Percentiles rank a stretch among this genome's conserved stretches.
Evolutionary conservation across 208 protist species (phyloP).

Genomic region (Leishmania braziliensis): DNA sequence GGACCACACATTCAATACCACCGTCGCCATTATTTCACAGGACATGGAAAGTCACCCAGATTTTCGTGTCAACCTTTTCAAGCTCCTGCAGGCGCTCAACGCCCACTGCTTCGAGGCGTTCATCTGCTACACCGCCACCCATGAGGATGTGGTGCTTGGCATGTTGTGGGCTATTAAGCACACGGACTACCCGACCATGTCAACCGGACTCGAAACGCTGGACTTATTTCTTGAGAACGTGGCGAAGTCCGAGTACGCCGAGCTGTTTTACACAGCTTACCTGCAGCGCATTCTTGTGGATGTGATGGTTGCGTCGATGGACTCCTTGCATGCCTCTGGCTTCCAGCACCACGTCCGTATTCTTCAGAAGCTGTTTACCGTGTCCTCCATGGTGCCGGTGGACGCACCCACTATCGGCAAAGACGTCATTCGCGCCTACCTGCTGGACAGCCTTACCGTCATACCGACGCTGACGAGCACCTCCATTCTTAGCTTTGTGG

Average conservation of each 20-base stretch:
- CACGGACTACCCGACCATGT: constrained; percentile 95
- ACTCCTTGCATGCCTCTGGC: constrained; percentile 82
- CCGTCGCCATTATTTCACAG: constrained; percentile 98
- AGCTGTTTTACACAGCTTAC: constrained; percentile 78
- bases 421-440: constrained; percentile 52
- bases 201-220: constrained; percentile 92
- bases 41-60: constrained; percentile 98
- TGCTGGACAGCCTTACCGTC: constrained; percentile 53
- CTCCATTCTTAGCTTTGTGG: constrained; percentile 60
- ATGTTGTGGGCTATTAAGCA: constrained; percentile 99
- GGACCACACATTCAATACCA: constrained; percentile 96
- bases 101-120: constrained; percentile 92
- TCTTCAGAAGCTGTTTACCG: constrained; percentile 70
- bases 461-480: constrained; percentile 69
- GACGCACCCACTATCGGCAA: constrained; percentile 59
- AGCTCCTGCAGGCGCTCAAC: constrained; percentile 96
- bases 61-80: constrained; percentile 97
- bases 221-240: constrained; percentile 92
- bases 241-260: constrained; percentile 45
- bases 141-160: constrained; percentile 92
- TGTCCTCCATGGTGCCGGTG: constrained; percentile 61
- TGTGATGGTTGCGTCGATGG: constrained; percentile 79
- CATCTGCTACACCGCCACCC: constrained; percentile 59
- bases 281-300: constrained; percentile 84
- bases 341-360: constrained; percentile 79